Evolutionary conservation across 2,329 filamentous ascomycete species (phyloP).

Genomic region (Fusarium papillatum): DNA sequence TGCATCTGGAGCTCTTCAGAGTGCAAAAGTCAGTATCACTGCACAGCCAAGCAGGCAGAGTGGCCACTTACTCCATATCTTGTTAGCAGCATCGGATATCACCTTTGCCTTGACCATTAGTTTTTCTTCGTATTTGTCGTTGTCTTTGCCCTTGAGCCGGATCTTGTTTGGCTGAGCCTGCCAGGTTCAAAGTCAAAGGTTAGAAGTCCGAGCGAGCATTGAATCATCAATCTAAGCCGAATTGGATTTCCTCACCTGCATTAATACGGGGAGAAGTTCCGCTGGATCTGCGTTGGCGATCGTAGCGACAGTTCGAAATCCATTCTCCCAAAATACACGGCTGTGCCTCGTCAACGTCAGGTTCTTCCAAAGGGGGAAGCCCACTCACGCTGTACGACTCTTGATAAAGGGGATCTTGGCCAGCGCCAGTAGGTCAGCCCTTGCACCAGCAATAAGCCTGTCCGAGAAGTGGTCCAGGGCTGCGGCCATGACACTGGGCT

Average conservation of each 20-base stretch:
- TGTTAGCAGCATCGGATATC: conserved; percentile 77
- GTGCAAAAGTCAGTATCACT: conserved; percentile 19
- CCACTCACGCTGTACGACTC: conserved; percentile 75
- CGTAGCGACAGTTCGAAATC: conserved; percentile 76
- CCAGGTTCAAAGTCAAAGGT: neutral
- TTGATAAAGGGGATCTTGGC: conserved; percentile 82
- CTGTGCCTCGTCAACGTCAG: conserved; percentile 37
- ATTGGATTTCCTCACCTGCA: conserved; percentile 66
- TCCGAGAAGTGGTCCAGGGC: conserved; percentile 83
- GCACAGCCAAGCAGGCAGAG: neutral
- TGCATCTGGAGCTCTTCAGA: conserved; percentile 63
- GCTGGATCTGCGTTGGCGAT: conserved; percentile 78
- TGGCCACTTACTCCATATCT: conserved; percentile 72
- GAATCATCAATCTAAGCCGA: neutral
- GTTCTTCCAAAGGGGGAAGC: neutral
- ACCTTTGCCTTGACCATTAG: conserved; percentile 75
- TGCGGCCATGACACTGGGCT: conserved; percentile 73
- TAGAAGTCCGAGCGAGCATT: neutral
- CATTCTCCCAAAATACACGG: conserved; percentile 81
- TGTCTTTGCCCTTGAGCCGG: conserved; percentile 66
- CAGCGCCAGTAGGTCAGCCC: conserved; percentile 77
- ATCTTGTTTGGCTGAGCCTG: conserved; percentile 77
- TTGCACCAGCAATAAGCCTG: conserved; percentile 79
- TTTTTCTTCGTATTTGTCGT: conserved; percentile 73
- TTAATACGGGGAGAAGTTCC: conserved; percentile 78